Conservation (phyloP, 352 stramenopile species). For the Phytophthora kernoviae region DNA sequence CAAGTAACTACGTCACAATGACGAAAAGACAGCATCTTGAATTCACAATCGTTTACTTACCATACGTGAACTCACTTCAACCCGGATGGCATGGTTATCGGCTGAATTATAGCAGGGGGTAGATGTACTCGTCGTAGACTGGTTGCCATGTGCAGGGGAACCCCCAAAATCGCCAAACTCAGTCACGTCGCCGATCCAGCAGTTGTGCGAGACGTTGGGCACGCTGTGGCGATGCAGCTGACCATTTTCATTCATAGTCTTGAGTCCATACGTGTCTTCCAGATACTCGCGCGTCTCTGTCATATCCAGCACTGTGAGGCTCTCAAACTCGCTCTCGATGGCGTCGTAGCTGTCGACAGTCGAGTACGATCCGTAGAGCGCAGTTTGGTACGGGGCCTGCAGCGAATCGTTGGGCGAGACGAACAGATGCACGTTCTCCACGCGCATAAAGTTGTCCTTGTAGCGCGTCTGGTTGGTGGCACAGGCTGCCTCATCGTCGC, state of each 20-base stretch:
- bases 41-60: too few relatives aligned
- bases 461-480: constrained; percentile 15
- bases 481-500: constrained; percentile 4
- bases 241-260: too few relatives aligned
- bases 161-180: constrained; percentile 3
- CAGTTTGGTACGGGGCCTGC: constrained; percentile 20
- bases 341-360: constrained; percentile 2
- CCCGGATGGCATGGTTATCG: not conserved
- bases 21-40: not conserved
- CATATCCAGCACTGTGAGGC: too few relatives aligned
- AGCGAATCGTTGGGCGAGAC: constrained; percentile 18
- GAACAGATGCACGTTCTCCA: constrained; percentile 20
- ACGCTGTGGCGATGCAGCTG: too few relatives aligned
- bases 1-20: too few relatives aligned
- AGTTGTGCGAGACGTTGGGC: too few relatives aligned
- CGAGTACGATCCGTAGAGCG: constrained; percentile 16
- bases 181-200: too few relatives aligned
- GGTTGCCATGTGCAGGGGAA: constrained; percentile 8
- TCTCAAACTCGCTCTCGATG: too few relatives aligned
- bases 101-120: constrained; percentile 8
- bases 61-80: too few relatives aligned
- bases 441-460: constrained; percentile 31
- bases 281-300: too few relatives aligned
- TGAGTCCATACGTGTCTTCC: too few relatives aligned
- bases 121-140: constrained; percentile 18